A percentile compares a stretch with the other conserved stretches of the same genome.
Evolutionary conservation across 768 basidiomycete genomes (phyloP).

Genomic region (Coprinellus micaceus): DNA sequence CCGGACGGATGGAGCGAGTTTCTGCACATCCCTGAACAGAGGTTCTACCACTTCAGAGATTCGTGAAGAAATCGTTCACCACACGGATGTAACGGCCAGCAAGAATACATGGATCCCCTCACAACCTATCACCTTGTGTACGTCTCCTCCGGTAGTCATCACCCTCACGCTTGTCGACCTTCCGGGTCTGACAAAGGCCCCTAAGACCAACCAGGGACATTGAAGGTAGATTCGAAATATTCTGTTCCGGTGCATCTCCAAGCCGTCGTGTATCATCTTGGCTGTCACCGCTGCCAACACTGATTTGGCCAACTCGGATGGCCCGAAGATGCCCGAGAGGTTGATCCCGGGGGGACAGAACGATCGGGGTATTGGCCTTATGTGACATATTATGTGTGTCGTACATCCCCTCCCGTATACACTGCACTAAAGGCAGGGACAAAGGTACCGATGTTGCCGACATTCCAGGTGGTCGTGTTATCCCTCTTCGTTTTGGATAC

Average conservation of each 20-base stretch:
- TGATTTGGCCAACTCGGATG: conserved; percentile 98
- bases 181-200: conserved; percentile 92
- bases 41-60: conserved; percentile 98
- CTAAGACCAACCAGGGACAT: conserved; percentile 97
- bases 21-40: conserved; percentile 92
- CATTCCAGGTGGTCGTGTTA: conserved; percentile 94
- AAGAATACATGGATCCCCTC: conserved; percentile 98
- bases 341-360: conserved; percentile 96
- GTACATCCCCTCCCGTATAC: no score
- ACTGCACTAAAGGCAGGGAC: conserved; percentile 59
- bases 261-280: conserved; percentile 93
- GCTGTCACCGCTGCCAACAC: conserved; percentile 95
- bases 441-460: conserved; percentile 97
- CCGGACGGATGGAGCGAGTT: conserved; percentile 99
- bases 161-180: conserved; percentile 97
- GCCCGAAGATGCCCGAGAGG: conserved; percentile 91
- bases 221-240: conserved; percentile 97
- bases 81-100: conserved; percentile 98
- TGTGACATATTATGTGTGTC: conserved; percentile 94
- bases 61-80: conserved; percentile 90
- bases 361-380: conserved; percentile 98
- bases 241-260: conserved; percentile 92
- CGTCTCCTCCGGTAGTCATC: conserved; percentile 95
- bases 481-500: conserved; percentile 93
- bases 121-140: conserved; percentile 93